Base-by-base conservation (phyloP, 1,284 basidiomycete genomes). In the Mycena sp. region DNA sequence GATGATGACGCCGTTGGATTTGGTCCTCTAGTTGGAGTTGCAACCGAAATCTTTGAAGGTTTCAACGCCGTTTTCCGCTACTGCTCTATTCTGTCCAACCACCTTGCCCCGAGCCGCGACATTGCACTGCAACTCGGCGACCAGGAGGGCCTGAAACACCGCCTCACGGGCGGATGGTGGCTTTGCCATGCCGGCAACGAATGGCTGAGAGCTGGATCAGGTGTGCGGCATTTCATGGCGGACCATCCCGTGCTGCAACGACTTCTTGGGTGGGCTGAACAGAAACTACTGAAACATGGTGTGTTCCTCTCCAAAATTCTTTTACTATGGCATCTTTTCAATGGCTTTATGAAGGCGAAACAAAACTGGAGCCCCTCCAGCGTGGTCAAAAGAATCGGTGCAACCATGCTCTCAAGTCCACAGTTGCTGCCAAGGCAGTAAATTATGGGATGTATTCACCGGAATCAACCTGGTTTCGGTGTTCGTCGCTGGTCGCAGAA, bases 1-100 rank as follows among this genome's bases (percentile, higher is more conserved):
- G 30, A 53, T 0, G 67, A 72, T 2, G 64, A 73, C 58, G 53
- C 65, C 11, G n/a, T 37, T n/a, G 37, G 54, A 5, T 67, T 67
- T 69, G 72, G 72, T 3, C 71, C 72, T 17, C 35, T 67, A 0
- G 16, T 72, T 9, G 49, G 63, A 2, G 21, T 61, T 9, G 37
- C 61, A 7, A 71, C 70, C 0, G 71, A 74, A 46, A 38, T 64
- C 0, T 74, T 63, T 40, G 72, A 75, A 46, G 61, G 61, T 16
- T 75, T 60, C 58, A 73, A 75, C 64, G 61, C 61, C 6, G 44
- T 73, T 3, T 74, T 74, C 38, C 65, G 71, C 1, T 6, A 49
- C 10, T 72, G 71, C 46, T 73, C 71, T 11, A 58, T 74, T 19
- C 54, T 67, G 26, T 68, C 61, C 17, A 74, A 75, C 51, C 72